Evolutionary conservation across 2,329 filamentous ascomycete species (phyloP), one percentile per base, ranked within the genome.

Genomic region (Diplodia corticola): DNA sequence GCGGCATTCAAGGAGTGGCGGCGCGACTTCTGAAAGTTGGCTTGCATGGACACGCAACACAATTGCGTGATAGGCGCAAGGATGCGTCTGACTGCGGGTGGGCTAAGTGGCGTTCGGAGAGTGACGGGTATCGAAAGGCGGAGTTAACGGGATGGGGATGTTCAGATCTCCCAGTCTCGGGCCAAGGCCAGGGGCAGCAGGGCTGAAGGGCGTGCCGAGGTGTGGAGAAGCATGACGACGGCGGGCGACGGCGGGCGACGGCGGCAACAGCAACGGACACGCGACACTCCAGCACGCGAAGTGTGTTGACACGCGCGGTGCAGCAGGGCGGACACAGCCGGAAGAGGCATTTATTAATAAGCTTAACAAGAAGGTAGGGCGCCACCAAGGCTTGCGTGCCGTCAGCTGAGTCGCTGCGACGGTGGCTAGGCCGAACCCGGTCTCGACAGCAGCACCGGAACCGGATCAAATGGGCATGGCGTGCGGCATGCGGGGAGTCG

Each of bases 301-400:
- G n/a, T 20, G 3, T 7, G 37, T 35, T 35, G 55, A 60, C 55
- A 60, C 55, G 37, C n/a, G 22, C 17, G 22, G 37, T 48, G 55
- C 55, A 48, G 55, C 55, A 60, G 15, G 9, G 54, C 54, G 54
- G 54, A 59, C 35, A 59, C 54, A 20, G 37, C 37, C 37, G 55
- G 24, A n/a, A 10, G 55, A 15, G 37, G 55, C 55, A 48, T 60
- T 28, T 46, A 37, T 60, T 60, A 60, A 57, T 57, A 57, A 60
- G 55, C 55, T 60, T 60, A 48, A 60, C 37, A 33, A 30, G 55
- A 60, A 60, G 55, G 55, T 60, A 57, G 37, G 37, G 37, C 55
- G 55, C 55, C 55, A 60, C 55, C 7, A 46, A 60, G 33, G 40
- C 55, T 60, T 48, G 37, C 37, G 24, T 30, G 37, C 35, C 12